Evolutionary conservation across 306 rosid species (phyloP).

Genomic region (Purshia tridentata): DNA sequence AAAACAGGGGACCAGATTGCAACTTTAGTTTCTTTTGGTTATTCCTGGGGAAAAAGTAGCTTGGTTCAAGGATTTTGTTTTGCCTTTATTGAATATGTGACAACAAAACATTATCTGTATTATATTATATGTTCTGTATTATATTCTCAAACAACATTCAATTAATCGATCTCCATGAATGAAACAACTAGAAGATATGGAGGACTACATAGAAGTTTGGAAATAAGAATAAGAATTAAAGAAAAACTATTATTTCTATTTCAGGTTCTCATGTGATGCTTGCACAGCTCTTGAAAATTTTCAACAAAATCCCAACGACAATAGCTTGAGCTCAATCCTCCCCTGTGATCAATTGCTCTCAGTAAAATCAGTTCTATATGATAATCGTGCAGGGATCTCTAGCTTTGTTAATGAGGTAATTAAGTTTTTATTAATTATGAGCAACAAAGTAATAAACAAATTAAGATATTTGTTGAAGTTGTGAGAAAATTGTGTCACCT

Average conservation of each 20-base stretch:
- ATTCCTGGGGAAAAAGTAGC: too few species aligned
- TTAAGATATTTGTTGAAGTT: background rate
- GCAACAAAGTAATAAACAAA: background rate
- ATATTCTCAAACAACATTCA: too few species aligned
- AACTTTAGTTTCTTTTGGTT: too few species aligned
- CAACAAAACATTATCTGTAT: too few species aligned
- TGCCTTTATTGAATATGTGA: too few species aligned
- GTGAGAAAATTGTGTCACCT: background rate
- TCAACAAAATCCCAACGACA: constrained; percentile 57
- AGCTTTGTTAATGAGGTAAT: constrained; percentile 52
- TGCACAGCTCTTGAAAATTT: constrained; percentile 64
- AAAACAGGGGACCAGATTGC: too few species aligned
- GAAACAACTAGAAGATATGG: too few species aligned
- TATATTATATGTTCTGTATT: too few species aligned
- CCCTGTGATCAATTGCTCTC: constrained; percentile 60
- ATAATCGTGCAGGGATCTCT: constrained; percentile 47
- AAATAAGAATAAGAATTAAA: background rate
- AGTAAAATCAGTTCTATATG: constrained; percentile 42
- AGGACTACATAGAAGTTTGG: background rate
- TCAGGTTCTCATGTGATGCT: constrained; percentile 58
- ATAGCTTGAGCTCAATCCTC: constrained; percentile 57
- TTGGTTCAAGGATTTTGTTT: too few species aligned
- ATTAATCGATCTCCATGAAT: too few species aligned
- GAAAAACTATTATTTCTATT: constrained; percentile 2
- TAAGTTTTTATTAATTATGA: too few species aligned